Conservation (phyloP, 306 rosid species). For the Cyamopsis tetragonoloba region DNA sequence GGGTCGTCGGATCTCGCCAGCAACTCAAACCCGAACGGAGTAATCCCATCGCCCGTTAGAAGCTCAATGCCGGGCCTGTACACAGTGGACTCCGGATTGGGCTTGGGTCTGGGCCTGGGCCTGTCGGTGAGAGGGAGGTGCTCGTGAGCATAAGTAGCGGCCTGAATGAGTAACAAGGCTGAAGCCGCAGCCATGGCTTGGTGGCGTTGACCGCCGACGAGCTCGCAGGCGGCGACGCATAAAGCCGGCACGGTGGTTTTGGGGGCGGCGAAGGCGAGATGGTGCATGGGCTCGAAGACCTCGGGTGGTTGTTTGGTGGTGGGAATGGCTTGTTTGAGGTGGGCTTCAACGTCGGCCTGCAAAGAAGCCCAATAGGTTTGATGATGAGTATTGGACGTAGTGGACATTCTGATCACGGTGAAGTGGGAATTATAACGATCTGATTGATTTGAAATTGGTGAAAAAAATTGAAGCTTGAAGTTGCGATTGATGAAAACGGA, state of each 20-base stretch:
- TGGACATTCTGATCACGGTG: conserved; percentile 21
- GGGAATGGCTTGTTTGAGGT: conserved; percentile 48
- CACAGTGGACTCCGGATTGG: background rate
- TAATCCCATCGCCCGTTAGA: conserved; percentile 43
- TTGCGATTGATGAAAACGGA: conserved; percentile 4
- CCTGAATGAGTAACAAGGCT: conserved; percentile 43
- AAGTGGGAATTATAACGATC: conserved; percentile 6
- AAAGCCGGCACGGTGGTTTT: conserved; percentile 52
- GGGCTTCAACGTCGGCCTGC: conserved; percentile 49
- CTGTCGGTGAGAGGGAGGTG: conserved; percentile 34
- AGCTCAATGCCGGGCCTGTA: conserved; percentile 44
- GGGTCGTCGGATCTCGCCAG: conserved; percentile 35
- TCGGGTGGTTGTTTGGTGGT: conserved; percentile 44
- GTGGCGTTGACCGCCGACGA: conserved; percentile 48
- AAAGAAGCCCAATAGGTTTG: conserved; percentile 41
- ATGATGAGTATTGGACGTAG: no score
- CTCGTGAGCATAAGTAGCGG: conserved; percentile 38
- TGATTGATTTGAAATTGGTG: background rate
- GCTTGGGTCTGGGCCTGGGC: conserved; percentile 9
- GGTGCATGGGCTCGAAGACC: conserved; percentile 65
- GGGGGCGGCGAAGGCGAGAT: conserved; percentile 39
- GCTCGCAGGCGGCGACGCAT: conserved; percentile 67
- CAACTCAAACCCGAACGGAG: conserved; percentile 51
- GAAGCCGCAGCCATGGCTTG: conserved; percentile 66
- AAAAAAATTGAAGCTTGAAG: conserved; percentile 6